Evolutionary conservation across 2,329 filamentous ascomycete species (phyloP).

Genomic region (Apiospora pterosperma): DNA sequence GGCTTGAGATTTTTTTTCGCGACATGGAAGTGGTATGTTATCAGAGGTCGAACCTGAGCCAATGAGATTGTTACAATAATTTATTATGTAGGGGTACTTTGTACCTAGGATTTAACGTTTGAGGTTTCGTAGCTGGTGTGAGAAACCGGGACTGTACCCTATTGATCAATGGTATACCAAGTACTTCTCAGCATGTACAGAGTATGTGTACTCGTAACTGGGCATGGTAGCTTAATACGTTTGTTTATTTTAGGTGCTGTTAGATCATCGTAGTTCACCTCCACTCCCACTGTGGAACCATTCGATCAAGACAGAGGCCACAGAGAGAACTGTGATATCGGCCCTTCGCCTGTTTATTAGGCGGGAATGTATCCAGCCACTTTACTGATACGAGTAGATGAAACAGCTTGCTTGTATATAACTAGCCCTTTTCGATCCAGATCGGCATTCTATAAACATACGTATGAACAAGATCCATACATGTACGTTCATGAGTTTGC

Average conservation of each 20-base stretch:
- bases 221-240: not conserved
- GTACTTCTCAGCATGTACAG: too few species aligned
- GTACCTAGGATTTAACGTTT: not conserved
- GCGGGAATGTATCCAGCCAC: not conserved
- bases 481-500: not conserved
- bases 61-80: not conserved
- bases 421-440: not conserved
- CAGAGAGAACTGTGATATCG: not conserved
- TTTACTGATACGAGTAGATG: not conserved
- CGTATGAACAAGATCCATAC: not conserved
- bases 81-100: too few species aligned
- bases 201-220: not conserved
- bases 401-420: conserved; percentile 3
- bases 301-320: not conserved
- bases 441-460: not conserved
- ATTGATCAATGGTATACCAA: not conserved
- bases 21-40: not conserved
- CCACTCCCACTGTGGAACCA: not conserved
- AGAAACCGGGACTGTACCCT: not conserved
- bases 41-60: not conserved
- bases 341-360: not conserved
- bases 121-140: not conserved
- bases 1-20: not conserved
- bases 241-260: not conserved
- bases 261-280: not conserved